Conservation (phyloP, 2,329 filamentous ascomycete species). For the Calonectria henricotiae region DNA sequence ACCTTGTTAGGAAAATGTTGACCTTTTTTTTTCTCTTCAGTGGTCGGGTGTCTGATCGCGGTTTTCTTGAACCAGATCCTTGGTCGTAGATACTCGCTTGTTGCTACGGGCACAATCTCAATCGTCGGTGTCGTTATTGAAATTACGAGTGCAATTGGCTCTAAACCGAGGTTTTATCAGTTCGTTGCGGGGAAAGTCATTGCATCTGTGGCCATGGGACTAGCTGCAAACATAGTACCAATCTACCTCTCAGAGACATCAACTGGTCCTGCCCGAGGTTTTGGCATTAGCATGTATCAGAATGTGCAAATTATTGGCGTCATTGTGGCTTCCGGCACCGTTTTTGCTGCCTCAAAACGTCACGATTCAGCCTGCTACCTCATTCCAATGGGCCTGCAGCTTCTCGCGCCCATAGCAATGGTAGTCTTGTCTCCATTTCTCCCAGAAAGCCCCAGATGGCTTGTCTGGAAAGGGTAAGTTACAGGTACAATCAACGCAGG, state of each 20-base stretch:
- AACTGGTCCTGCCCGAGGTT: constrained; percentile 11
- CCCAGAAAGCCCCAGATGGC: constrained; percentile 1
- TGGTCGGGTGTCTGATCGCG: constrained; percentile 4
- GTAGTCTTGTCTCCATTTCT: background rate
- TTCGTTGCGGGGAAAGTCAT: constrained; percentile 15
- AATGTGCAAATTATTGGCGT: constrained; percentile 7
- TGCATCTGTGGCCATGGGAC: constrained; percentile 8
- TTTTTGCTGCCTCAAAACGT: constrained; percentile 2
- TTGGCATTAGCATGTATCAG: constrained; percentile 14
- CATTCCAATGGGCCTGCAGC: constrained; percentile 6
- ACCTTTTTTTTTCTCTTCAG: background rate
- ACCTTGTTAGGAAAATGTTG: background rate
- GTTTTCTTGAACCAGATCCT: constrained; percentile 6
- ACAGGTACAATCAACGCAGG: fast-evolving
- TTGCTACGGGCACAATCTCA: constrained; percentile 9
- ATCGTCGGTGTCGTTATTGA: constrained; percentile 3
- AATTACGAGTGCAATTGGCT: constrained; percentile 7
- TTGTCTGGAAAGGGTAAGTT: constrained; percentile 11
- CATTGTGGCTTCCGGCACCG: background rate
- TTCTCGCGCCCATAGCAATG: background rate
- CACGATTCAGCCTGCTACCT: constrained; percentile 8
- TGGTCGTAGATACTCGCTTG: constrained; percentile 4
- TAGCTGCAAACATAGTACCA: constrained; percentile 1
- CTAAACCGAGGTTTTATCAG: background rate
- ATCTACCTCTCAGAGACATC: constrained; percentile 18